A percentile compares a stretch with the other conserved stretches of the same genome.
Evolutionary conservation across 257 asterid genomes (phyloP).

Genomic region (Lantana camara): DNA sequence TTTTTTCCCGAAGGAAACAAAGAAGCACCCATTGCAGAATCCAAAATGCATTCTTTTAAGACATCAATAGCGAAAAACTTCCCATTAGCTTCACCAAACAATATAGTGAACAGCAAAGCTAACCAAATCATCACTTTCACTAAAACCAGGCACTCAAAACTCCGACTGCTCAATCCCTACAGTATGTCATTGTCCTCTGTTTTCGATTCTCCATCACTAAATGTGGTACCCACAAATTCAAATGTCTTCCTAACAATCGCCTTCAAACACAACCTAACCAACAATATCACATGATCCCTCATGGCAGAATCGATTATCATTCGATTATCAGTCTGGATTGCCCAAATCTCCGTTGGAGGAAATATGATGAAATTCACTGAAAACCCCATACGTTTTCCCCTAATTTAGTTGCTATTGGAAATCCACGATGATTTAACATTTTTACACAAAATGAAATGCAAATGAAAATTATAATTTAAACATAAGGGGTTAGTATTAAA

Average conservation of each 20-base stretch:
- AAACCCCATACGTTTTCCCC: conserved; percentile 2
- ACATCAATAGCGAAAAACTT: conserved; percentile 55
- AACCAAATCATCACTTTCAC: conserved; percentile 63
- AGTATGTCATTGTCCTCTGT: conserved; percentile 17
- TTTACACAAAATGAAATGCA: too few species aligned
- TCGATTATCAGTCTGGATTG: conserved; percentile 56
- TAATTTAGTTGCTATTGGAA: conserved; percentile 6
- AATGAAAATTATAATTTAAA: too few species aligned
- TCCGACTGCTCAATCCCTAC: conserved; percentile 29
- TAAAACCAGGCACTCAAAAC: conserved; percentile 54
- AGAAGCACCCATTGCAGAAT: conserved; percentile 44
- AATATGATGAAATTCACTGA: conserved; percentile 34
- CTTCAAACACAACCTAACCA: conserved; percentile 69
- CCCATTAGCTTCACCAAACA: conserved; percentile 76
- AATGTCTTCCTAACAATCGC: conserved; percentile 61
- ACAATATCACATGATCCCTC: conserved; percentile 63
- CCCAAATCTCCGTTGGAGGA: conserved; percentile 84
- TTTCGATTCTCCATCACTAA: conserved; percentile 24
- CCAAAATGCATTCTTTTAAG: conserved; percentile 57
- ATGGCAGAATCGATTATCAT: conserved; percentile 64
- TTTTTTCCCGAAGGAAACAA: conserved; percentile 43
- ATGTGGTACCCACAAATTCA: conserved; percentile 27
- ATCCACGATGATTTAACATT: too few species aligned
- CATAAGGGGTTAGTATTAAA: too few species aligned
- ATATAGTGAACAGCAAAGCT: conserved; percentile 53